phyloP scores from a whole-genome alignment of 2,329 filamentous ascomycete genomes.

The Spiromastix sp. region DNA sequence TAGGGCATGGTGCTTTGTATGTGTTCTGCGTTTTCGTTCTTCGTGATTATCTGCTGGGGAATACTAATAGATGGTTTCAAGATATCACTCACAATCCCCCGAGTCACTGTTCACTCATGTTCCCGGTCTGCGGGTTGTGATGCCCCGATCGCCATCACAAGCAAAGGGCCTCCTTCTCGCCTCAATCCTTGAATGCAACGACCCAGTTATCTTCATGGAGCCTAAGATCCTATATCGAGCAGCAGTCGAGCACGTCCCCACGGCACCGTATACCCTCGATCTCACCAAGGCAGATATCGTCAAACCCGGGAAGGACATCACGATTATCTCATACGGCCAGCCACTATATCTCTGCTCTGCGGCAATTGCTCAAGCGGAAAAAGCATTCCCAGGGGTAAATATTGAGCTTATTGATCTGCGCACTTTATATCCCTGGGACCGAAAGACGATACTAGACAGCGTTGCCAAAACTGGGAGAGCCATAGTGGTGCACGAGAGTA shows the following conservation, averaged over 20 bases:
- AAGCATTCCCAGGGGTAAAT: slow-evolving; percentile 57
- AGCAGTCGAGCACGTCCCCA: slow-evolving; percentile 82
- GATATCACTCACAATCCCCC: slow-evolving; percentile 79
- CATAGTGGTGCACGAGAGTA: slow-evolving; percentile 83
- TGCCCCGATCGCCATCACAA: slow-evolving; percentile 76
- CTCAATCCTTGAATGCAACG: slow-evolving; percentile 63
- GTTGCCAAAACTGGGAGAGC: slow-evolving; percentile 79
- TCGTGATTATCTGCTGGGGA: background rate
- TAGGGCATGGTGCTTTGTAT: slow-evolving; percentile 74
- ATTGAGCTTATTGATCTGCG: slow-evolving; percentile 81
- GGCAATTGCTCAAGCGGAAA: slow-evolving; percentile 66
- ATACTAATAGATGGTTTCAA: slow-evolving; percentile 8
- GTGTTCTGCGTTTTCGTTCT: slow-evolving; percentile 13
- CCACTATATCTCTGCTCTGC: slow-evolving; percentile 74
- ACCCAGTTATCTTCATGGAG: slow-evolving; percentile 88
- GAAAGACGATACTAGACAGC: slow-evolving; percentile 66
- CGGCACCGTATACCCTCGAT: slow-evolving; percentile 69
- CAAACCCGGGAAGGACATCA: slow-evolving; percentile 69
- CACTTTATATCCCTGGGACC: slow-evolving; percentile 88
- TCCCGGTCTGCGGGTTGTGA: slow-evolving; percentile 73
- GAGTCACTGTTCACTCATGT: slow-evolving; percentile 83
- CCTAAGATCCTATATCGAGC: slow-evolving; percentile 89
- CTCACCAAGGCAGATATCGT: slow-evolving; percentile 77
- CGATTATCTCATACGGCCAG: slow-evolving; percentile 79
- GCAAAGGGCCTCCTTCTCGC: slow-evolving; percentile 78